Conservation (phyloP, 768 basidiomycete species). For the Lactarius sp. region DNA sequence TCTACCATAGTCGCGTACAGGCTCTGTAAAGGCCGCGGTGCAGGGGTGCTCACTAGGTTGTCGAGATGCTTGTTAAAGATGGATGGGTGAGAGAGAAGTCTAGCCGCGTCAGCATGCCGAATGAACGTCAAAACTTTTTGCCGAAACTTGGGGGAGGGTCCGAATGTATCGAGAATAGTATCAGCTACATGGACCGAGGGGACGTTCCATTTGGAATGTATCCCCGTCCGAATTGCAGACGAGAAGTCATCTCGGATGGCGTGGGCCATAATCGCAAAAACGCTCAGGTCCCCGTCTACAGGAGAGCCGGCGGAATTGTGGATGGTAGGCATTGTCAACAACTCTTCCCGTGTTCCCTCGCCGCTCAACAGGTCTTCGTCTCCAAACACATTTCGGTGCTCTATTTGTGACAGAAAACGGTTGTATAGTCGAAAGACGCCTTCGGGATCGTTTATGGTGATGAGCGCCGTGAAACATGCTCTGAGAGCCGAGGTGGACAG, state of each 20-base stretch:
- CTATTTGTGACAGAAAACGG: slow-evolving; percentile 9
- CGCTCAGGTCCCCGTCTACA: slow-evolving; percentile 39
- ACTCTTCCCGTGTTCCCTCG: background rate
- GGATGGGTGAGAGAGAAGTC: slow-evolving; percentile 46
- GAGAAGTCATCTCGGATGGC: slow-evolving; percentile 55
- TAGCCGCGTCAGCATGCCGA: slow-evolving; percentile 46
- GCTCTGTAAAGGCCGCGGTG: slow-evolving; percentile 35
- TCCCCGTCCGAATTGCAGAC: slow-evolving; percentile 45
- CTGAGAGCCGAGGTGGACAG: slow-evolving; percentile 46
- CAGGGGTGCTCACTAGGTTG: slow-evolving; percentile 38
- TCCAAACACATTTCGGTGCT: slow-evolving; percentile 2
- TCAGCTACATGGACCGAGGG: slow-evolving; percentile 32
- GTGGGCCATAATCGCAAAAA: slow-evolving; percentile 52
- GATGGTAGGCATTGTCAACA: slow-evolving; percentile 1
- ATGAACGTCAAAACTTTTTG: slow-evolving; percentile 43
- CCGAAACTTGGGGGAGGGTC: slow-evolving; percentile 39
- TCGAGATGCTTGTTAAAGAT: slow-evolving; percentile 48
- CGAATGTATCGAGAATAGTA: slow-evolving; percentile 38
- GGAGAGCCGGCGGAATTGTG: background rate
- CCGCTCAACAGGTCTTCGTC: background rate
- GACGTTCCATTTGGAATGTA: slow-evolving; percentile 38
- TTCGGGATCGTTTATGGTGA: slow-evolving; percentile 39
- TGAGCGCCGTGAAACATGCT: slow-evolving; percentile 44
- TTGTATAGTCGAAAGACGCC: slow-evolving; percentile 41
- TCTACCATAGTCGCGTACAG: slow-evolving; percentile 50